Conservation (phyloP, 495 filamentous ascomycete species). For the Bacidia rubella region DNA sequence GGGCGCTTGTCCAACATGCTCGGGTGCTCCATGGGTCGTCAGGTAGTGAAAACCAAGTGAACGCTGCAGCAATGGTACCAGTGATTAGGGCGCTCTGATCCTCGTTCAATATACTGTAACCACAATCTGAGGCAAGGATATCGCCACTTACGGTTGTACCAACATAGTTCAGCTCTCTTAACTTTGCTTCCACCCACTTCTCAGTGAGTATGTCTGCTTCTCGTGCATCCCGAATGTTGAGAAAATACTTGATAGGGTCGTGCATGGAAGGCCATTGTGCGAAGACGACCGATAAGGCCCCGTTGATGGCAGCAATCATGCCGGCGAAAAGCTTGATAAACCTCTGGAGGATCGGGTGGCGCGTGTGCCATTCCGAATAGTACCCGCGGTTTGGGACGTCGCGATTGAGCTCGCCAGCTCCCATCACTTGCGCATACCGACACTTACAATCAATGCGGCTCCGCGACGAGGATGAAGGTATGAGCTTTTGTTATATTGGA, state of each 20-base stretch:
- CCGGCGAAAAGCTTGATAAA: not conserved
- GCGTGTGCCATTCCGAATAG: not conserved
- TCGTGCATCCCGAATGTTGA: constrained; percentile 4
- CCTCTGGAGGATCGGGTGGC: constrained; percentile 1
- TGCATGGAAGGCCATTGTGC: constrained; percentile 14
- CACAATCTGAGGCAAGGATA: not conserved
- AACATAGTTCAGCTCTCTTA: constrained; percentile 10
- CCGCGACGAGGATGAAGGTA: too few species aligned
- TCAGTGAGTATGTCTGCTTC: constrained; percentile 10
- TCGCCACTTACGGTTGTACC: constrained; percentile 6
- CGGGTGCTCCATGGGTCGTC: constrained; percentile 4
- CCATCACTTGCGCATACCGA: not conserved
- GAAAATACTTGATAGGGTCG: constrained; percentile 9
- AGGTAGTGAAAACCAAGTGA: constrained; percentile 5
- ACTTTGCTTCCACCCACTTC: constrained; percentile 11
- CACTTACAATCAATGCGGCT: too few species aligned
- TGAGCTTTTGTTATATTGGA: too few species aligned
- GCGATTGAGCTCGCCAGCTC: not conserved
- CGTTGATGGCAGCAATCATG: not conserved
- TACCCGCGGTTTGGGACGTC: not conserved
- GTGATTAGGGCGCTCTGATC: constrained; percentile 7
- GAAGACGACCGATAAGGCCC: not conserved
- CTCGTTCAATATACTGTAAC: not conserved
- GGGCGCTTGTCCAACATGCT: constrained; percentile 12
- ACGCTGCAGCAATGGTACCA: constrained; percentile 10